Percentiles rank a stretch among this genome's conserved stretches.
These are phyloP conservation scores for Claviceps spartinae DNA, from an alignment of 2,329 filamentous ascomycete species.

Conservation along the genomic window DNA sequence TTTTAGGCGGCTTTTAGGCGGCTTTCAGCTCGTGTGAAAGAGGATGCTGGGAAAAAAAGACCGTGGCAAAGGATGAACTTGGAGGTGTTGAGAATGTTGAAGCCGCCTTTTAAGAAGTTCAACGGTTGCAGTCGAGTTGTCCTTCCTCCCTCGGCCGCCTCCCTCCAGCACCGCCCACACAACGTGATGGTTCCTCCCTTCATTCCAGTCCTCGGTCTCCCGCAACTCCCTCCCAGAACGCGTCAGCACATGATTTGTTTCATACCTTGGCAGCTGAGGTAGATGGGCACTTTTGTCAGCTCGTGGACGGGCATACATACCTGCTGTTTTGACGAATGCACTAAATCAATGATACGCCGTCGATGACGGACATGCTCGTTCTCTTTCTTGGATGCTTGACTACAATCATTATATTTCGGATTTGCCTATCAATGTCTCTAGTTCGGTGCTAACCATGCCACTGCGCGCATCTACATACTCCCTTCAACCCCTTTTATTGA, in stretches of 20 bases:
- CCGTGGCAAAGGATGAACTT: not conserved
- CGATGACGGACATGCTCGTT: not conserved
- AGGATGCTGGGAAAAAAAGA: too few species aligned
- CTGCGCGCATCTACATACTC: not conserved
- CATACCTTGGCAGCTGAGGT: not conserved
- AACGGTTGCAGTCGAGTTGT: not conserved
- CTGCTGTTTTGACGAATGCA: not conserved
- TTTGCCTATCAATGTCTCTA: not conserved
- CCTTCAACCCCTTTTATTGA: too few species aligned
- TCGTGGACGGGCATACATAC: not conserved
- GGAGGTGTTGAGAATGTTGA: not conserved
- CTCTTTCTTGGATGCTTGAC: too few species aligned
- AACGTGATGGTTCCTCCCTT: not conserved
- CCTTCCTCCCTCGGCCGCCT: not conserved
- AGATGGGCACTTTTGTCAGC: not conserved
- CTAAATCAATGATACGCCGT: not conserved
- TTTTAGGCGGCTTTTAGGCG: too few species aligned
- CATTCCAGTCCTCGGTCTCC: not conserved
- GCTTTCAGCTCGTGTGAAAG: too few species aligned
- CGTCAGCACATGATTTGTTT: not conserved
- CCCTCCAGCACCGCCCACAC: not conserved
- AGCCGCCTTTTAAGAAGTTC: not conserved
- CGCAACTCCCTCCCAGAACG: not conserved
- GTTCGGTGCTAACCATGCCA: not conserved
- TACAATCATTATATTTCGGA: too few species aligned